phyloP scores from a whole-genome alignment of 1,284 basidiomycete species.

The Boletus holoroseus region DNA sequence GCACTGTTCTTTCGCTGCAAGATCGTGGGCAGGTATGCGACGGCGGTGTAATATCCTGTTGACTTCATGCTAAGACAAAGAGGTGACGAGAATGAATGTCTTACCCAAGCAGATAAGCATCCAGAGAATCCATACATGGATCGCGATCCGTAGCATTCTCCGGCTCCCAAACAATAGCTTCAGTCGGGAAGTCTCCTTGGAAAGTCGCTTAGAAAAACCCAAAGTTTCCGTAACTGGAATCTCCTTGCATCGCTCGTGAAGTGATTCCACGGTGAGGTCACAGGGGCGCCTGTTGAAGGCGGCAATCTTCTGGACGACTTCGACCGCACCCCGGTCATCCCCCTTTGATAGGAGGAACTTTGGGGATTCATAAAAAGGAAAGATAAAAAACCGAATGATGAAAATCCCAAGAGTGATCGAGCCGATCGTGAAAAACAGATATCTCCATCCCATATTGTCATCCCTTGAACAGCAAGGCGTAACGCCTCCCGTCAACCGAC shows the following conservation, averaged over 20 bases:
- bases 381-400: slow-evolving; percentile 17
- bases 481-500: slow-evolving; percentile 11
- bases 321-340: slow-evolving; percentile 12
- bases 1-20: slow-evolving; percentile 20
- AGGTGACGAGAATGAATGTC: neutral
- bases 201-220: slow-evolving; percentile 1
- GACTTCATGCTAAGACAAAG: neutral
- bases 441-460: slow-evolving; percentile 22
- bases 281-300: slow-evolving; percentile 13
- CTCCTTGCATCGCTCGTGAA: slow-evolving; percentile 10
- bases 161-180: slow-evolving; percentile 13
- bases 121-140: slow-evolving; percentile 16
- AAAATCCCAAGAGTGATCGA: slow-evolving; percentile 17
- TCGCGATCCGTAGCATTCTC: slow-evolving; percentile 13
- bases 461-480: slow-evolving; percentile 17
- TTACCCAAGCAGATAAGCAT: slow-evolving; percentile 18
- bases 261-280: slow-evolving; percentile 19
- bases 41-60: slow-evolving; percentile 7
- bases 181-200: slow-evolving; percentile 11
- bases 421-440: slow-evolving; percentile 13
- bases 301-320: slow-evolving; percentile 19
- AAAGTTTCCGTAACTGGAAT: neutral
- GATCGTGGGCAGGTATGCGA: slow-evolving; percentile 12
- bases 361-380: slow-evolving; percentile 21
- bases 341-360: slow-evolving; percentile 19